Evolutionary conservation across 2,329 filamentous ascomycete species (phyloP).

Genomic region (Trichoderma asperellum): DNA sequence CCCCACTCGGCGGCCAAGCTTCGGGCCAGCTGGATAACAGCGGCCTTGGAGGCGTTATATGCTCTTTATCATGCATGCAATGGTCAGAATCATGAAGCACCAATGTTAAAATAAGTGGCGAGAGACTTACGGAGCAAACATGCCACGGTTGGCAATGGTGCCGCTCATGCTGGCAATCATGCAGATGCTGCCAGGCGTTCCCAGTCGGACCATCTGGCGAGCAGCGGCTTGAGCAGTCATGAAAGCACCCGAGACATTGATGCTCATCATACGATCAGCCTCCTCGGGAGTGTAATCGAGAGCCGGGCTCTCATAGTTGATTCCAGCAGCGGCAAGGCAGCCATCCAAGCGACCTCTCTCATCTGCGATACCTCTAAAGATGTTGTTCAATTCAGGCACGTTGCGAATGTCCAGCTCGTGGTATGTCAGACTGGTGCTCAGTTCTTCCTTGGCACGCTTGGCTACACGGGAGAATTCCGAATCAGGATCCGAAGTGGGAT

Average conservation of each 20-base stretch:
- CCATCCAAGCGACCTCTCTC: slow-evolving; percentile 76
- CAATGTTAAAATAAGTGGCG: background rate
- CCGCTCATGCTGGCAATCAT: slow-evolving; percentile 74
- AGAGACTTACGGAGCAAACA: slow-evolving; percentile 61
- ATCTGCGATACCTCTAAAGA: slow-evolving; percentile 70
- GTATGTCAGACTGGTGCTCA: slow-evolving; percentile 73
- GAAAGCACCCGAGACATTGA: slow-evolving; percentile 85
- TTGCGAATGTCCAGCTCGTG: slow-evolving; percentile 81
- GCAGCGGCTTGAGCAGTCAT: slow-evolving; percentile 90
- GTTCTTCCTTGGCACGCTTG: slow-evolving; percentile 62
- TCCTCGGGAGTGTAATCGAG: slow-evolving; percentile 79
- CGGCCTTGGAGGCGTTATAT: slow-evolving; percentile 78
- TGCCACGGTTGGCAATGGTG: slow-evolving; percentile 65
- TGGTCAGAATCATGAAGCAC: background rate
- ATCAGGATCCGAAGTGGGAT: slow-evolving; percentile 49
- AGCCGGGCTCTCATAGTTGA: slow-evolving; percentile 82
- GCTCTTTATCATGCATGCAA: slow-evolving; percentile 48
- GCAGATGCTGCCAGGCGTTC: slow-evolving; percentile 63
- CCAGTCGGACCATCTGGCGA: slow-evolving; percentile 67
- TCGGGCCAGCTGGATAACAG: slow-evolving; percentile 70
- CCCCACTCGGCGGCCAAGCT: slow-evolving; percentile 78
- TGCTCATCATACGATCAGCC: slow-evolving; percentile 76
- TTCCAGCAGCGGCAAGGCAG: slow-evolving; percentile 69
- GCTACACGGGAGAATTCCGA: slow-evolving; percentile 69
- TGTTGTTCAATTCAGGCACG: slow-evolving; percentile 65